These are phyloP conservation scores for Candida schatavii DNA, from an alignment of 805 yeast species.

Conservation along the genomic window DNA sequence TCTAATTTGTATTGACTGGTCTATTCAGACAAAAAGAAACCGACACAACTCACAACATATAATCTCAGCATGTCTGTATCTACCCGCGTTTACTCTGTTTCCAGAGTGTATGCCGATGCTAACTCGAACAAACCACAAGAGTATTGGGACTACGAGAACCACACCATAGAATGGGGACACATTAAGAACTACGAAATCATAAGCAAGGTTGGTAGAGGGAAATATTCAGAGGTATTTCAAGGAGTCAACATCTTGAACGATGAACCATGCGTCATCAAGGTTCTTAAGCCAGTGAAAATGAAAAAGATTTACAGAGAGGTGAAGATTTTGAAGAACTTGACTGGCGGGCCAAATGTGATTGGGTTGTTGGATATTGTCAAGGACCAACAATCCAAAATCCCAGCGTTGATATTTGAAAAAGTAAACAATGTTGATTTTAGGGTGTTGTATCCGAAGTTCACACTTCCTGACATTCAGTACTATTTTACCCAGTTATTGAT, in stretches of 20 bases:
- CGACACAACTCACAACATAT: no score
- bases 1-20: no score
- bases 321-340: slow-evolving; percentile 78
- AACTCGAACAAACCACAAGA: slow-evolving; percentile 63
- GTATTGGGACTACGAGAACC: slow-evolving; percentile 85
- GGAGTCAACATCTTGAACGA: slow-evolving; percentile 68
- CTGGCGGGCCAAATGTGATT: slow-evolving; percentile 80
- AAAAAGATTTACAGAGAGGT: slow-evolving; percentile 92
- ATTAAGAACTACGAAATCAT: slow-evolving; percentile 67
- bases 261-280: slow-evolving; percentile 78
- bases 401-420: slow-evolving; percentile 84
- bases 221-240: slow-evolving; percentile 89
- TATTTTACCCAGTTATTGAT: slow-evolving; percentile 79
- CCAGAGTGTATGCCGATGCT: slow-evolving; percentile 71
- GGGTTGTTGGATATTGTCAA: slow-evolving; percentile 79
- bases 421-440: slow-evolving; percentile 85
- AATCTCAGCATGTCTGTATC: slow-evolving; percentile 23
- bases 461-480: slow-evolving; percentile 70
- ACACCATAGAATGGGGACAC: slow-evolving; percentile 40
- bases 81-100: slow-evolving; percentile 25
- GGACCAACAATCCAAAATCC: slow-evolving; percentile 81
- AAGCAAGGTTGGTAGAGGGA: slow-evolving; percentile 86
- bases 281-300: slow-evolving; percentile 87
- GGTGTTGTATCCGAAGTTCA: slow-evolving; percentile 76
- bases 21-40: no score